Conservation (phyloP, 1,284 basidiomycete genomes). For the Melampsora occidentalis region DNA sequence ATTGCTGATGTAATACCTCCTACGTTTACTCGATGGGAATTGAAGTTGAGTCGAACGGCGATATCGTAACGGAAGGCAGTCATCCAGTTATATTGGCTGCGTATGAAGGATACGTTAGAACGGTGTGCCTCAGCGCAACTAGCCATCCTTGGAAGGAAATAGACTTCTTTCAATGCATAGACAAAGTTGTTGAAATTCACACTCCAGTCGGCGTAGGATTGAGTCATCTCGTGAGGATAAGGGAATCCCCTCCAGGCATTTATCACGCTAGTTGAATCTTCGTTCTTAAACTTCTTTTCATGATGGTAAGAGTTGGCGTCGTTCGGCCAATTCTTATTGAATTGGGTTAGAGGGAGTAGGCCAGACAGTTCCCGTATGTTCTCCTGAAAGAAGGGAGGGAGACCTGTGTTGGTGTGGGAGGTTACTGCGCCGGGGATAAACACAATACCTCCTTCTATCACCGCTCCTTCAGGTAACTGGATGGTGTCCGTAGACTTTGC, state of each 20-base stretch:
- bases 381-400: neutral
- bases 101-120: neutral
- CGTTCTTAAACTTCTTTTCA: neutral
- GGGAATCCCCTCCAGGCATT: neutral
- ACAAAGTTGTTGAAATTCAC: neutral
- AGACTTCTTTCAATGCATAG: neutral
- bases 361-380: slow-evolving; percentile 8
- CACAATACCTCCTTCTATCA: neutral
- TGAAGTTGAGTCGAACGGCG: neutral
- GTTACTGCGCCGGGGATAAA: neutral
- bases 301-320: neutral
- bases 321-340: slow-evolving; percentile 6
- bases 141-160: neutral
- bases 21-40: neutral
- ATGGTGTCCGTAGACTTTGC: too few species aligned
- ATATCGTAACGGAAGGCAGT: slow-evolving; percentile 10
- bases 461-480: neutral
- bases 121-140: neutral
- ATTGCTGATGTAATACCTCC: neutral
- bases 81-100: neutral
- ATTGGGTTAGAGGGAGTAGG: neutral
- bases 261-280: neutral
- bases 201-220: neutral
- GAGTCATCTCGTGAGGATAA: slow-evolving; percentile 10
- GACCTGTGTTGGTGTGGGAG: neutral